Percentiles rank a stretch among this genome's conserved stretches.
These are phyloP conservation scores for Chloropicon primus DNA, from an alignment of 139 green algal species.

Conservation along the genomic window DNA sequence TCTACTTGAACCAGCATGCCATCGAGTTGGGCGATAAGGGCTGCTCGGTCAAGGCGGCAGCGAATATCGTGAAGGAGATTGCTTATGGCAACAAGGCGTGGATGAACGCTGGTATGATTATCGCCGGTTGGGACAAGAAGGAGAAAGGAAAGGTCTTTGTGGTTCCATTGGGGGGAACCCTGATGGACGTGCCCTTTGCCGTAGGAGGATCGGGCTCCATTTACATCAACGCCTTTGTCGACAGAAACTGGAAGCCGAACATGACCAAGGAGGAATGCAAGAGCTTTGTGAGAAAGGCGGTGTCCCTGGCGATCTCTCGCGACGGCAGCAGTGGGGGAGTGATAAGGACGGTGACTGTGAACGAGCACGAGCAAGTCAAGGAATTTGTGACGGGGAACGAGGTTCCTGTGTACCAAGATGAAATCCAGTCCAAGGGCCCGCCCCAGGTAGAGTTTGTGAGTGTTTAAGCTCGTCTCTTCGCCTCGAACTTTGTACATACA, in stretches of 20 bases:
- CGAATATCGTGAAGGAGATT: constrained; percentile 69
- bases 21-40: constrained; percentile 40
- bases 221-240: constrained; percentile 67
- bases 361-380: not conserved
- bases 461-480: too few species aligned
- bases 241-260: constrained; percentile 54
- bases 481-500: too few species aligned
- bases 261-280: constrained; percentile 64
- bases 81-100: constrained; percentile 79
- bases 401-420: constrained; percentile 5
- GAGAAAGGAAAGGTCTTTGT: constrained; percentile 63
- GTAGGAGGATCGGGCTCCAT: constrained; percentile 63
- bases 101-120: constrained; percentile 82
- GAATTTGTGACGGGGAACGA: not conserved
- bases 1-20: constrained; percentile 46
- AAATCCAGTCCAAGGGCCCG: not conserved
- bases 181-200: constrained; percentile 29
- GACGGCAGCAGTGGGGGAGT: constrained; percentile 63
- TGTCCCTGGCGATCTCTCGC: constrained; percentile 65
- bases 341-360: not conserved
- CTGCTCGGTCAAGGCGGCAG: constrained; percentile 51
- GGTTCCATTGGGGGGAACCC: constrained; percentile 72
- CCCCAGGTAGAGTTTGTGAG: not conserved
- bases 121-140: constrained; percentile 78
- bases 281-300: constrained; percentile 55